phyloP scores from a whole-genome alignment of 2,329 filamentous ascomycete genomes.

The Dactylellina parvicollis region DNA sequence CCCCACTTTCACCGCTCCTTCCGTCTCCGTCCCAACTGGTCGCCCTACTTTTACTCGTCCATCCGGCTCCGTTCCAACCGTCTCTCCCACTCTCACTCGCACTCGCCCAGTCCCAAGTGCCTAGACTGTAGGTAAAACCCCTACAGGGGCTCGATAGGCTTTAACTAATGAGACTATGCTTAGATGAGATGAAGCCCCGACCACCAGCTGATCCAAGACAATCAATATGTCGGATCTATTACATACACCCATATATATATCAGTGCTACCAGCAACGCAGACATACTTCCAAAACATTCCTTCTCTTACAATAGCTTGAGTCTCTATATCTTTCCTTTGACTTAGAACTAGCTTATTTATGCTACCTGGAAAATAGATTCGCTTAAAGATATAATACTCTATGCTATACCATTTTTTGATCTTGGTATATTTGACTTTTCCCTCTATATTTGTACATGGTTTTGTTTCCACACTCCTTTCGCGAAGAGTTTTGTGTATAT shows the following conservation, averaged over 20 bases:
- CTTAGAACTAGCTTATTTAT: conserved; percentile 1
- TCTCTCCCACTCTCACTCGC: conserved; percentile 7
- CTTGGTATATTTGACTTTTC: background rate
- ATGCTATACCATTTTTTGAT: background rate
- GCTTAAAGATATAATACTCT: background rate
- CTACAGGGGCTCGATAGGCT: too few relatives aligned
- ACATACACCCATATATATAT: too few relatives aligned
- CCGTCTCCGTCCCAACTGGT: conserved; percentile 4
- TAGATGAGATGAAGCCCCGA: too few relatives aligned
- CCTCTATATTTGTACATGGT: background rate
- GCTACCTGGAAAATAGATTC: background rate
- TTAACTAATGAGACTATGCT: too few relatives aligned
- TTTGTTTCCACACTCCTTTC: conserved; percentile 5
- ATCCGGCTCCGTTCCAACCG: conserved; percentile 7
- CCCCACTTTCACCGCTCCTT: conserved; percentile 2
- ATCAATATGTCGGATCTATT: too few relatives aligned
- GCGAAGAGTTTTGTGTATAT: background rate
- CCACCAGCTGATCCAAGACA: too few relatives aligned
- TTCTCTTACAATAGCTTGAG: background rate
- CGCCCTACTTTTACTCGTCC: conserved; percentile 2
- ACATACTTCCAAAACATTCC: background rate
- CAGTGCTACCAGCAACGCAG: too few relatives aligned
- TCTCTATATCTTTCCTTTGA: background rate
- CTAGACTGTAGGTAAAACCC: too few relatives aligned
- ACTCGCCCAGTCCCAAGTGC: conserved; percentile 17